phyloP scores from a whole-genome alignment of 2,329 filamentous ascomycete genomes.

The Aspergillus sojae region DNA sequence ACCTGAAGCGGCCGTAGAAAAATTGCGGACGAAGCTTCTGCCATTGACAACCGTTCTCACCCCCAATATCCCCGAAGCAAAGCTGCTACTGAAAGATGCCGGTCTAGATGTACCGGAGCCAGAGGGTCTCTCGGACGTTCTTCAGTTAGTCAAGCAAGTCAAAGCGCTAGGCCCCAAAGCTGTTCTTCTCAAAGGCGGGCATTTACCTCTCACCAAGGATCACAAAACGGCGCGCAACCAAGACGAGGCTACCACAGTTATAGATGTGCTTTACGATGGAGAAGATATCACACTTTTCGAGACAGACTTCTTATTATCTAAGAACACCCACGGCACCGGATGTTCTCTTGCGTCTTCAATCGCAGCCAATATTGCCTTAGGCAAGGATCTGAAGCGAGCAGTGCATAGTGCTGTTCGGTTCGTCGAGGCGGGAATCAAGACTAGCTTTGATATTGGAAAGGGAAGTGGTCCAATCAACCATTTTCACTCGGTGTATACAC shows the following conservation, averaged over 20 bases:
- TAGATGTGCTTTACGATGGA: slow-evolving; percentile 75
- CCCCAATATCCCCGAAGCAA: slow-evolving; percentile 53
- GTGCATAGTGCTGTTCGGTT: slow-evolving; percentile 61
- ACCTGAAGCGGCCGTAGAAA: slow-evolving; percentile 45
- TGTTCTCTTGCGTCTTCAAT: slow-evolving; percentile 85
- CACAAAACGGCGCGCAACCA: slow-evolving; percentile 60
- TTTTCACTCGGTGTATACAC: slow-evolving; percentile 63
- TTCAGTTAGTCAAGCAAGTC: slow-evolving; percentile 67
- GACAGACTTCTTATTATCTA: slow-evolving; percentile 70
- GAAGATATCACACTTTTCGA: slow-evolving; percentile 64
- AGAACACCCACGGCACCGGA: slow-evolving; percentile 90
- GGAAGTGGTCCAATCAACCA: slow-evolving; percentile 69
- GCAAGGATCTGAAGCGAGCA: slow-evolving; percentile 52
- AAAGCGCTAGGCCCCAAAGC: slow-evolving; percentile 72
- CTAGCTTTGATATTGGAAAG: slow-evolving; percentile 57
- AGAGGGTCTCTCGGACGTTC: slow-evolving; percentile 65
- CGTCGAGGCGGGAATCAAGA: slow-evolving; percentile 63
- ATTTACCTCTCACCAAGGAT: slow-evolving; percentile 73
- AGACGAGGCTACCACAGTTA: slow-evolving; percentile 65
- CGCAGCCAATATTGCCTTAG: slow-evolving; percentile 62
- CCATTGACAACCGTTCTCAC: slow-evolving; percentile 50
- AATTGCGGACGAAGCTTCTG: slow-evolving; percentile 43
- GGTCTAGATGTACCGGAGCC: slow-evolving; percentile 49
- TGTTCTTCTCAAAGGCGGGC: slow-evolving; percentile 88
- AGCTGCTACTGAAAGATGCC: slow-evolving; percentile 47